phyloP scores from a whole-genome alignment of 2,329 filamentous ascomycete genomes.

The Penicillium palitans region DNA sequence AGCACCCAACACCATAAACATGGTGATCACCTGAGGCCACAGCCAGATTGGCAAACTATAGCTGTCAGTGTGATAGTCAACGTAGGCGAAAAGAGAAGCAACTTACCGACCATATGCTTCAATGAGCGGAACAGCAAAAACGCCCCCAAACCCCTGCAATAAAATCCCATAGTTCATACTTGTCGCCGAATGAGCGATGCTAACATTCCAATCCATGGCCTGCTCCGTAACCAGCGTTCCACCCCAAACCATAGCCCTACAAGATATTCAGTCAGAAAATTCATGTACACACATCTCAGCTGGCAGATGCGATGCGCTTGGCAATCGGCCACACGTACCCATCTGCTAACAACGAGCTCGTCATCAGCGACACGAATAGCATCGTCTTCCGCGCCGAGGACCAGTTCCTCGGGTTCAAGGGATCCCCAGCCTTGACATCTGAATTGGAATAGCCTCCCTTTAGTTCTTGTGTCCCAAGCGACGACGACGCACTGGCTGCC shows the following conservation, averaged over 20 bases:
- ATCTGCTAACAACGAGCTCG: slow-evolving; percentile 38
- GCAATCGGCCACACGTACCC: slow-evolving; percentile 26
- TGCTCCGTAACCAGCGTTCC: slow-evolving; percentile 42
- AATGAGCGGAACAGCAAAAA: slow-evolving; percentile 41
- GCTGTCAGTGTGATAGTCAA: neutral
- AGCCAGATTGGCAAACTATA: slow-evolving; percentile 44
- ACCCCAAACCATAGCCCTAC: slow-evolving; percentile 44
- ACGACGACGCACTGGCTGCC: slow-evolving; percentile 11
- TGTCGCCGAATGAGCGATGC: slow-evolving; percentile 35
- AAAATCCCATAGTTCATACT: slow-evolving; percentile 45
- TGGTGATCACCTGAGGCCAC: slow-evolving; percentile 43
- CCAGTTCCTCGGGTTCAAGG: slow-evolving; percentile 33
- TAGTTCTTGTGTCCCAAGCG: slow-evolving; percentile 5
- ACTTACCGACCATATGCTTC: slow-evolving; percentile 44
- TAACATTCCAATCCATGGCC: slow-evolving; percentile 38
- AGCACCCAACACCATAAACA: slow-evolving; percentile 43
- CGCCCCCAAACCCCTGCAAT: slow-evolving; percentile 41
- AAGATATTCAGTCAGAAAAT: neutral
- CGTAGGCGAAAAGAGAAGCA: neutral
- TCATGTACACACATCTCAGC: neutral
- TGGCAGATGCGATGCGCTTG: neutral
- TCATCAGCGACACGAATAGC: slow-evolving; percentile 38
- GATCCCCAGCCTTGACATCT: slow-evolving; percentile 15
- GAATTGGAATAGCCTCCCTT: slow-evolving; percentile 2
- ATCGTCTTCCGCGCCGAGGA: slow-evolving; percentile 31